Percentiles rank a stretch among this genome's conserved stretches.
Evolutionary conservation across 345 rosid genomes (phyloP).

Genomic region (Psidium friedrichsthalianum): DNA sequence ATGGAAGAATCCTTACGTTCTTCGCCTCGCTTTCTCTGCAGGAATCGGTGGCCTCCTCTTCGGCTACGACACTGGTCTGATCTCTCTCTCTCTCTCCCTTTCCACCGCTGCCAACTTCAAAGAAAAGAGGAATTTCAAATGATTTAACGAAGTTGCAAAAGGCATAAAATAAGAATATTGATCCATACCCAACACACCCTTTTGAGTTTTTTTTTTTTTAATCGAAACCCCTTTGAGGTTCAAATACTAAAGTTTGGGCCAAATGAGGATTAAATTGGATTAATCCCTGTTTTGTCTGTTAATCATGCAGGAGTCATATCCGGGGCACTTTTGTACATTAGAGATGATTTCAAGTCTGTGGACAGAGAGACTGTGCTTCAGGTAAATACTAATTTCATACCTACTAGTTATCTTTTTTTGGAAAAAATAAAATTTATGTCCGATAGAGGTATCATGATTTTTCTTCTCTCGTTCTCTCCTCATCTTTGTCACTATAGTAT

Average conservation of each 20-base stretch:
- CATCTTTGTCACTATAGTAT: not conserved
- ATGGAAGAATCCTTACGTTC: conserved; percentile 81
- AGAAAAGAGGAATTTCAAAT: not conserved
- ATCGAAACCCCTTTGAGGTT: too few relatives aligned
- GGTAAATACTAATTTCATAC: conserved; percentile 13
- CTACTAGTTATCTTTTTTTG: not conserved
- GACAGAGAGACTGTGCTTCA: conserved; percentile 50
- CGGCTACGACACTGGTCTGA: conserved; percentile 75
- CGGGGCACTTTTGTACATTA: conserved; percentile 80
- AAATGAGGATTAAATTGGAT: not conserved
- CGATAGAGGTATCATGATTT: not conserved
- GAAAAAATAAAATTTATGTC: not conserved
- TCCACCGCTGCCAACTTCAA: not conserved
- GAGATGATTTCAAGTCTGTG: conserved; percentile 58
- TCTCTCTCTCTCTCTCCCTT: not conserved
- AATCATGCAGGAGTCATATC: conserved; percentile 65
- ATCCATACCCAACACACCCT: not conserved
- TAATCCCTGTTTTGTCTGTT: not conserved
- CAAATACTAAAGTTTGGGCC: not conserved
- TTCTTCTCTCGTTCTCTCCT: not conserved
- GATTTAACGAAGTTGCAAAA: not conserved
- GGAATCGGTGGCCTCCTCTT: conserved; percentile 89
- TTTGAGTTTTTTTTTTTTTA: too few relatives aligned
- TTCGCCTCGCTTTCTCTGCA: conserved; percentile 86
- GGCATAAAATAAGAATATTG: not conserved